Evolutionary conservation across 306 rosid species (phyloP), one percentile per base, ranked within the genome.

Genomic region (Coriaria nepalensis): DNA sequence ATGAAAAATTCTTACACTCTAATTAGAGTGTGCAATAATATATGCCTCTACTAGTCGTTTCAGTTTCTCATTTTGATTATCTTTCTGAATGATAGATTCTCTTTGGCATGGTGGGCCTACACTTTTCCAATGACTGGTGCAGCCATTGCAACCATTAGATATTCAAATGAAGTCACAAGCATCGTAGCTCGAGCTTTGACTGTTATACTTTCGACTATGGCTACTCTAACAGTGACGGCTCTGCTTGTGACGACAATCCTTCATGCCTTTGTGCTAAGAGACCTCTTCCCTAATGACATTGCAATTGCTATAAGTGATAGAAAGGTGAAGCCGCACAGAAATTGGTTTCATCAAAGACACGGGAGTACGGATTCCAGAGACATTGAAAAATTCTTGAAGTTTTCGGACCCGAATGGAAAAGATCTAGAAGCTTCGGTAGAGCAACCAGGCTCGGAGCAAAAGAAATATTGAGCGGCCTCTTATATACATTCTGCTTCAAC

Each of bases 71-170:
- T 55, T 40, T 34, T 7, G 4, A 14, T 35, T 65, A 56, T 60
- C 10, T 13, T 68, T 48, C 51, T 43, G 53, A 34, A 62, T 15
- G 37, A 20, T 60, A 90, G 98, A 67, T 90, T 90, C 53, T 92
- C 96, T 0, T 66, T 92, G 52, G 70, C 98, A 13, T 90, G 98
- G 98, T 90, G 98, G 98, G 98, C 94, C 10, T 92, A 92, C 59
- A 92, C 96, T 10, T 92, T 92, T 61, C 98, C 98, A 35, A 92
- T 92, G 98, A 82, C 98, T 10, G 95, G 87, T 39, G 96, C 98
- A 51, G 98, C 98, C 45, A 72, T 79, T 65, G 96, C 98, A 47
- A 75, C 94, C n/a, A 56, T 92, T 40, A 71, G 67, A 54, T 92
- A 92, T 81, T 79, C 98, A 43, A 57, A 60, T 55, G 65, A 73